phyloP scores from a whole-genome alignment of 1,284 basidiomycete species.

The Cryptococcus floricola region DNA sequence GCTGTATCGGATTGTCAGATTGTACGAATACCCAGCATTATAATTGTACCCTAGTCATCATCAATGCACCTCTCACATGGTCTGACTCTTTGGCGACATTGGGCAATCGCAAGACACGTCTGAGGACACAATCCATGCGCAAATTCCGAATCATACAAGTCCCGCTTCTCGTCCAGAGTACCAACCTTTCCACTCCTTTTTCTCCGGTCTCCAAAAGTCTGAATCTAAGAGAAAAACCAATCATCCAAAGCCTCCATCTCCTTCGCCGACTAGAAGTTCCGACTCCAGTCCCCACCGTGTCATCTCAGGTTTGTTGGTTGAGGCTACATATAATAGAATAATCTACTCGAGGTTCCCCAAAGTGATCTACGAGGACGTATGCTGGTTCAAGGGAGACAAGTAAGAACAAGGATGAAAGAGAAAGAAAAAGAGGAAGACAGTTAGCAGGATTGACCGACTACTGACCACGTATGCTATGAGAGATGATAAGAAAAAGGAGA shows the following conservation, averaged over 20 bases:
- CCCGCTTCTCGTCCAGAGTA: background rate
- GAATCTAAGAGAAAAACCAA: no score
- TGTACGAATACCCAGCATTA: background rate
- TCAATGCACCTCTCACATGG: background rate
- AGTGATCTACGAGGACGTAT: no score
- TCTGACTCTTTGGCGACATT: background rate
- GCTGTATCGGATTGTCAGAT: background rate
- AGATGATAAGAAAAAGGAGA: background rate
- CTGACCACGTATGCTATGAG: background rate
- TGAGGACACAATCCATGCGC: background rate
- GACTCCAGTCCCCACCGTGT: no score
- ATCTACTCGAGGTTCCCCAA: no score
- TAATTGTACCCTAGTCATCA: background rate
- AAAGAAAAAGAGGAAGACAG: background rate
- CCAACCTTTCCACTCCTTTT: background rate
- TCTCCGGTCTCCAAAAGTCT: background rate
- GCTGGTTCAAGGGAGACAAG: no score
- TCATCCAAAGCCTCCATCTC: no score
- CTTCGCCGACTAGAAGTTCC: no score
- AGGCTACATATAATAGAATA: no score
- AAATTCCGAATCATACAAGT: background rate
- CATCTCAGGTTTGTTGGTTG: no score
- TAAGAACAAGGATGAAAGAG: background rate
- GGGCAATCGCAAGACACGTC: no score
- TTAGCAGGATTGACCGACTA: background rate